Percentiles rank a stretch among this genome's conserved stretches.
phyloP scores from a whole-genome alignment of 139 green algal genomes.

The Coccomyxa sp. region DNA sequence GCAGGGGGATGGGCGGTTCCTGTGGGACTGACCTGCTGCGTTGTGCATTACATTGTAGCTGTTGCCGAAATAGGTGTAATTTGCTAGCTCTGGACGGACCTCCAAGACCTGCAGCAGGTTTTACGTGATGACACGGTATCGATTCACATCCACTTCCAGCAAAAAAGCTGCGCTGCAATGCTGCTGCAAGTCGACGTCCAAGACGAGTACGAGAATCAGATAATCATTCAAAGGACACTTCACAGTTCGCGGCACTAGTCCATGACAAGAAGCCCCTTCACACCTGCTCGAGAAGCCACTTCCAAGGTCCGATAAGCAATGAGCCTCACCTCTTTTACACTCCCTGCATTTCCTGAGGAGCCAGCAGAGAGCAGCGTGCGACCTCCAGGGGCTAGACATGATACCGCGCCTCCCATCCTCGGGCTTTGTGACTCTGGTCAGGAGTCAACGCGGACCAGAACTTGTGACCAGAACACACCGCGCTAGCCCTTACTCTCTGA shows the following conservation, averaged over 20 bases:
- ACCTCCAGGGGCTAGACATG: neutral
- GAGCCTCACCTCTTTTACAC: slow-evolving; percentile 4
- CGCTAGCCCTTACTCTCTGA: too few species aligned
- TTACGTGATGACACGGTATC: neutral
- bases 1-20: neutral
- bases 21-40: slow-evolving; percentile 4
- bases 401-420: neutral
- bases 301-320: too few species aligned
- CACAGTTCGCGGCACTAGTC: too few species aligned
- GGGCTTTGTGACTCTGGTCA: too few species aligned
- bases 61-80: slow-evolving; percentile 7
- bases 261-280: too few species aligned
- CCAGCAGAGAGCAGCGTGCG: neutral
- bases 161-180: neutral
- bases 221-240: too few species aligned
- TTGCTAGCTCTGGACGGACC: slow-evolving; percentile 15
- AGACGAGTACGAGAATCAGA: too few species aligned
- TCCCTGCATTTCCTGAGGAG: neutral
- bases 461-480: too few species aligned
- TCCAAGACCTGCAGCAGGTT: slow-evolving; percentile 19
- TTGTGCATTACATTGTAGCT: slow-evolving; percentile 17
- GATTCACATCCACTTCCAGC: neutral
- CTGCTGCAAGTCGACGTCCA: too few species aligned
- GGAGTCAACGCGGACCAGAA: too few species aligned
- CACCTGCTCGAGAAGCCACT: too few species aligned